Evolutionary conservation across 2,329 filamentous ascomycete genomes (phyloP).

Genomic region (Pezicula radicicola): DNA sequence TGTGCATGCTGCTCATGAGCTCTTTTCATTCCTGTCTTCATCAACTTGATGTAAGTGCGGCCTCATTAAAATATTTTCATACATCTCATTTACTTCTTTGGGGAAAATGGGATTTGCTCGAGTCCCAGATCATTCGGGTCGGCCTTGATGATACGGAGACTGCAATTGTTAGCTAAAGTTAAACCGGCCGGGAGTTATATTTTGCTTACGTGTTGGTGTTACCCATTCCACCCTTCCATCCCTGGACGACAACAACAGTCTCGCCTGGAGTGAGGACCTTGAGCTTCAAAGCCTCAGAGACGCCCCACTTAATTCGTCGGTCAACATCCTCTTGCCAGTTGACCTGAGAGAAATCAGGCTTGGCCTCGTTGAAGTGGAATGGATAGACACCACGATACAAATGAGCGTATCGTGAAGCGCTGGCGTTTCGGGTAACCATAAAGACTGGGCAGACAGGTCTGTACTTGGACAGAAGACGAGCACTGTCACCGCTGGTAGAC

Average conservation of each 20-base stretch:
- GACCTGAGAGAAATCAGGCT: conserved; percentile 89
- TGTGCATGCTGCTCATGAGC: too few relatives aligned
- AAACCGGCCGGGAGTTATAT: neutral
- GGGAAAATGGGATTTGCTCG: neutral
- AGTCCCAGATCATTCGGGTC: conserved; percentile 25
- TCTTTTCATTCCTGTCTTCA: too few relatives aligned
- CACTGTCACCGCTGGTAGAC: conserved; percentile 92
- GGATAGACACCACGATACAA: conserved; percentile 98
- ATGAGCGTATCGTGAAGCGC: conserved; percentile 85
- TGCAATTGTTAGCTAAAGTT: conserved; percentile 6
- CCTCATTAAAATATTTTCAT: too few relatives aligned
- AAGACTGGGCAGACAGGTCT: conserved; percentile 98
- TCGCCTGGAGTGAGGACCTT: conserved; percentile 71
- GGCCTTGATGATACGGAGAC: conserved; percentile 30
- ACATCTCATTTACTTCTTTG: neutral
- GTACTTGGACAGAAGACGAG: conserved; percentile 96
- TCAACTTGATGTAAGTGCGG: too few relatives aligned
- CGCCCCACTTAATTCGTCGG: conserved; percentile 94
- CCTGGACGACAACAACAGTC: conserved; percentile 79
- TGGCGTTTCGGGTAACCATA: conserved; percentile 90
- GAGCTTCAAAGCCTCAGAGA: conserved; percentile 81
- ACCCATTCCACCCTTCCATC: conserved; percentile 88
- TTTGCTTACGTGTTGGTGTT: conserved; percentile 72
- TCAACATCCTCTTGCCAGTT: conserved; percentile 99
- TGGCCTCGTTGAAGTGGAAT: conserved; percentile 88